phyloP scores from a whole-genome alignment of 305 asterid species.

The Solanum aculeatissimum region DNA sequence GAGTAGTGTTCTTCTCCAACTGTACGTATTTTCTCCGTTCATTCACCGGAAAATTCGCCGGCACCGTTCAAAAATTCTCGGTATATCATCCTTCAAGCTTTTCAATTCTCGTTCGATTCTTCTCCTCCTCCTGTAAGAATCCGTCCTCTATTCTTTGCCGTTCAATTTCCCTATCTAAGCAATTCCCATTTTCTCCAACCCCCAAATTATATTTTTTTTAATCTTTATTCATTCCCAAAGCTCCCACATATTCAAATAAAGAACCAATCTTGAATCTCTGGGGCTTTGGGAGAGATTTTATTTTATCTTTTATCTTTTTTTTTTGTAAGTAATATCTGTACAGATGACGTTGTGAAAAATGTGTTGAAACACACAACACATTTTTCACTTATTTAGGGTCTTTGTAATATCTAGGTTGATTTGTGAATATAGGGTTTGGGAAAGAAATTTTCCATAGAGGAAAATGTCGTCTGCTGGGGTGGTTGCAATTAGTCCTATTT shows the following conservation, averaged over 20 bases:
- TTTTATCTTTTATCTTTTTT: background rate
- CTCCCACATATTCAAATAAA: background rate
- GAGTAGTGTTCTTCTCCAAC: background rate
- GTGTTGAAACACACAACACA: background rate
- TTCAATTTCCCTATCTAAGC: background rate
- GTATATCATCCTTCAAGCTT: background rate
- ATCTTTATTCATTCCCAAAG: background rate
- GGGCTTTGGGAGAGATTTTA: slow-evolving; percentile 25
- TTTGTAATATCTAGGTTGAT: slow-evolving; percentile 1
- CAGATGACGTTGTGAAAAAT: slow-evolving; percentile 2
- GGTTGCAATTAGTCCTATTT: slow-evolving; percentile 41
- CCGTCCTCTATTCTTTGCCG: background rate
- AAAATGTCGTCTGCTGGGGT: slow-evolving; percentile 72
- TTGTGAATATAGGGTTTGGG: slow-evolving; percentile 7
- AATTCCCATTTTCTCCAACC: background rate
- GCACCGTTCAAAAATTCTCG: background rate
- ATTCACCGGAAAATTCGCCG: background rate
- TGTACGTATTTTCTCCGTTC: background rate
- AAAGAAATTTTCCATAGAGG: background rate
- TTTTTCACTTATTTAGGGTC: background rate
- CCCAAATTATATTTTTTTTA: background rate
- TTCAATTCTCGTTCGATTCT: background rate
- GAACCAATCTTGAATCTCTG: slow-evolving; percentile 35
- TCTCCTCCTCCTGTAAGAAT: background rate
- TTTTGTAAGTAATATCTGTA: slow-evolving; percentile 6